These are phyloP conservation scores for Penicillium digitatum DNA, from an alignment of 2,329 filamentous ascomycete species.

Conservation along the genomic window DNA sequence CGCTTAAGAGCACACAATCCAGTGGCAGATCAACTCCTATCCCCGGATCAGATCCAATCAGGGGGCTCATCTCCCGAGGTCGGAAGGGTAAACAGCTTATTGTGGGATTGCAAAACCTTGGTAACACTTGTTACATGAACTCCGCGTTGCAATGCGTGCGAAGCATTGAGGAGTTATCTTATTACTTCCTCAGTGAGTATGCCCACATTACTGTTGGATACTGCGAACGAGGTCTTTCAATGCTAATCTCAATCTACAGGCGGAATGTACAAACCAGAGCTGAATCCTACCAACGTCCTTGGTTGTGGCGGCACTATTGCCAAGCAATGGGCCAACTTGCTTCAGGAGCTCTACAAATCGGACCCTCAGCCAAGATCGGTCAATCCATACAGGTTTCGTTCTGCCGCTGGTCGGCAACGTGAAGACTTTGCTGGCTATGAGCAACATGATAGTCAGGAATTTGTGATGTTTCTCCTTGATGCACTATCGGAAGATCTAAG, in stretches of 20 bases:
- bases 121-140: slow-evolving; percentile 99
- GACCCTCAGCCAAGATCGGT: slow-evolving; percentile 64
- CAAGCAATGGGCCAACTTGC: slow-evolving; percentile 70
- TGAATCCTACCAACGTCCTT: slow-evolving; percentile 81
- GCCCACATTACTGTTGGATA: not conserved
- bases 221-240: not conserved
- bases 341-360: slow-evolving; percentile 70
- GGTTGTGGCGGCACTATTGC: slow-evolving; percentile 83
- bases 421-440: slow-evolving; percentile 88
- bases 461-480: slow-evolving; percentile 89
- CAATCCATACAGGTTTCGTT: slow-evolving; percentile 77
- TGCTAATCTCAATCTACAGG: slow-evolving; percentile 34
- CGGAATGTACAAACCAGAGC: slow-evolving; percentile 68
- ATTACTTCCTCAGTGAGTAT: slow-evolving; percentile 69
- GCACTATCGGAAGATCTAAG: slow-evolving; percentile 94
- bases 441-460: slow-evolving; percentile 97
- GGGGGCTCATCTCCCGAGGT: slow-evolving; percentile 49
- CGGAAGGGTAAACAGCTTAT: slow-evolving; percentile 63
- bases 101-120: slow-evolving; percentile 81
- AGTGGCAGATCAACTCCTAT: slow-evolving; percentile 69
- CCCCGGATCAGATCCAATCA: slow-evolving; percentile 53
- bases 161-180: slow-evolving; percentile 86
- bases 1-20: slow-evolving; percentile 37
- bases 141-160: slow-evolving; percentile 92
- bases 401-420: slow-evolving; percentile 72